These are phyloP conservation scores for Colletotrichum sp. DNA, from an alignment of 2,329 filamentous ascomycete species.

Conservation along the genomic window DNA sequence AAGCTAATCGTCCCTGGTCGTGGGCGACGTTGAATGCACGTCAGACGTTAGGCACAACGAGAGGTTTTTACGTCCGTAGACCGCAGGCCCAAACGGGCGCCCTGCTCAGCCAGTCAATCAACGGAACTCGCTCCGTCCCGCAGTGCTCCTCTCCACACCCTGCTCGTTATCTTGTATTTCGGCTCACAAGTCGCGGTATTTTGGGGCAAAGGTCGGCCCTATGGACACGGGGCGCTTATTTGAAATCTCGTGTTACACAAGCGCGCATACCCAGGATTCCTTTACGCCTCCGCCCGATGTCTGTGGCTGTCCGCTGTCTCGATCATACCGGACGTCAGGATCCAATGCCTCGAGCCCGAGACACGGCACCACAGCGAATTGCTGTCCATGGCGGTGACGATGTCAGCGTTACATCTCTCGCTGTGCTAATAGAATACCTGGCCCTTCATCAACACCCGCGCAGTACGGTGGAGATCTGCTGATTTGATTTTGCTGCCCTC, in stretches of 20 bases:
- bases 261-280: neutral
- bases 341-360: neutral
- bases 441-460: conserved; percentile 55
- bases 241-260: neutral
- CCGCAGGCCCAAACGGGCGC: neutral
- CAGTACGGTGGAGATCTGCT: conserved; percentile 52
- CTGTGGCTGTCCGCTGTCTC: neutral
- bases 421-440: conserved; percentile 46
- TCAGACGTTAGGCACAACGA: neutral
- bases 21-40: neutral
- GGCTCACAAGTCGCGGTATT: neutral
- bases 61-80: neutral
- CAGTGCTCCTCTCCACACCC: neutral
- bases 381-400: neutral
- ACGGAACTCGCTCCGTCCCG: neutral
- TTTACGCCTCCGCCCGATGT: neutral
- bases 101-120: neutral
- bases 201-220: neutral
- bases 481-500: conserved; percentile 44
- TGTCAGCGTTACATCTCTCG: neutral
- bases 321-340: neutral
- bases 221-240: neutral
- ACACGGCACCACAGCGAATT: neutral
- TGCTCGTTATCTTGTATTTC: neutral
- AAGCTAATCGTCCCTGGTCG: neutral